Conservation (phyloP, 2,329 filamentous ascomycete species). For the Truncatella angustata region DNA sequence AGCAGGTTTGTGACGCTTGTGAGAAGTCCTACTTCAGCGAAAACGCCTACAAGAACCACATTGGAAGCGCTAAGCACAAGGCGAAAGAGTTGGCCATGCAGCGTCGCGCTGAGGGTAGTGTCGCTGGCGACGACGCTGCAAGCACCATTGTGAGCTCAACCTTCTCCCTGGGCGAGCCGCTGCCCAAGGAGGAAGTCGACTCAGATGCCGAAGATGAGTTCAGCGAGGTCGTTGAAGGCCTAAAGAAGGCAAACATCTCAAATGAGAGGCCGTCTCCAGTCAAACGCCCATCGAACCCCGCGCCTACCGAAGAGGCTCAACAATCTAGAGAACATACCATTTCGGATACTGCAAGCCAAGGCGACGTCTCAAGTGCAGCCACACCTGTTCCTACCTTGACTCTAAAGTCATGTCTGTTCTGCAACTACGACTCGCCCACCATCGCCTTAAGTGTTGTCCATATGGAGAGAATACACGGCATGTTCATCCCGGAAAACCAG, state of each 20-base stretch:
- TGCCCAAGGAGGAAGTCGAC: constrained; percentile 54
- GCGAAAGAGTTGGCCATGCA: constrained; percentile 56
- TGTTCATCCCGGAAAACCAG: constrained; percentile 89
- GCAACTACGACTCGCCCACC: constrained; percentile 79
- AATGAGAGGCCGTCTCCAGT: constrained; percentile 45
- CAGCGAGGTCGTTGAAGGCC: constrained; percentile 70
- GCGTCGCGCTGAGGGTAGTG: constrained; percentile 31
- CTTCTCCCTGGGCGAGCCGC: constrained; percentile 83
- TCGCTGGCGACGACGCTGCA: constrained; percentile 67
- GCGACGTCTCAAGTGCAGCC: constrained; percentile 42
- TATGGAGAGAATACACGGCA: constrained; percentile 90
- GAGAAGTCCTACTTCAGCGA: constrained; percentile 94
- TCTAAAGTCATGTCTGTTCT: constrained; percentile 75
- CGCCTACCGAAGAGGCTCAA: constrained; percentile 36
- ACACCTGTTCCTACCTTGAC: constrained; percentile 40
- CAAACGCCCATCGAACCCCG: constrained; percentile 53
- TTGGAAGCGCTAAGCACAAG: constrained; percentile 88
- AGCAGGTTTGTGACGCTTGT: constrained; percentile 78
- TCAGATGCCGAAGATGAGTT: constrained; percentile 73
- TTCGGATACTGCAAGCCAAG: constrained; percentile 34
- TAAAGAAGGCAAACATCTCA: constrained; percentile 65
- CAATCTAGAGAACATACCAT: constrained; percentile 46
- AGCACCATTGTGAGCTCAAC: constrained; percentile 87
- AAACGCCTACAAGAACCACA: constrained; percentile 91
- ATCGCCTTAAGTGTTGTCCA: constrained; percentile 76